Evolutionary conservation across 2,329 filamentous ascomycete genomes (phyloP).

Genomic region (Stachybotrys chlorohalonatus): DNA sequence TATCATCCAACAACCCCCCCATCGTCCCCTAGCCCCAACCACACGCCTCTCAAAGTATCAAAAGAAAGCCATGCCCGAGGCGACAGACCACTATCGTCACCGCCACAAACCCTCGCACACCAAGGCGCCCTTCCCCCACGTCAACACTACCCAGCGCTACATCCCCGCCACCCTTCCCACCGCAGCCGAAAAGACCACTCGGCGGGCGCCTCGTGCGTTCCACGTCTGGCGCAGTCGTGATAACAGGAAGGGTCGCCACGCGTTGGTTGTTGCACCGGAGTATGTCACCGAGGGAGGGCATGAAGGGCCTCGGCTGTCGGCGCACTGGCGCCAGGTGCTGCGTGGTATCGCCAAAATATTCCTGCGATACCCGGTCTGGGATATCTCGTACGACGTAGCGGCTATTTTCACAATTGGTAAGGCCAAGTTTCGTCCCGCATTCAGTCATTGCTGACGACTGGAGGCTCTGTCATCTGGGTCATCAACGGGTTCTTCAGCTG

Average conservation of each 20-base stretch:
- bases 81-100: no score
- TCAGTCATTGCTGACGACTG: conserved; percentile 2
- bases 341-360: conserved; percentile 25
- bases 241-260: conserved; percentile 32
- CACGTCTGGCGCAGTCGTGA: conserved; percentile 31
- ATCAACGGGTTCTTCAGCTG: conserved; percentile 57
- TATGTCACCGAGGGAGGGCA: conserved; percentile 4
- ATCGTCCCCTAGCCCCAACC: no score
- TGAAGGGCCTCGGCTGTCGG: conserved; percentile 11
- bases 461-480: conserved; percentile 41
- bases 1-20: no score
- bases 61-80: no score
- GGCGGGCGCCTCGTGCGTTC: not conserved
- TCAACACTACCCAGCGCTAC: conserved; percentile 4
- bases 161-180: not conserved
- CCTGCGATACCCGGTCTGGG: conserved; percentile 28
- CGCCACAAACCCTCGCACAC: not conserved
- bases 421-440: not conserved
- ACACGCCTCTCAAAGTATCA: no score
- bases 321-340: conserved; percentile 17
- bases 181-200: not conserved
- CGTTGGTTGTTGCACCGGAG: conserved; percentile 13
- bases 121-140: not conserved
- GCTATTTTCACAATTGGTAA: conserved; percentile 28
- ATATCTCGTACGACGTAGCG: conserved; percentile 32